Evolutionary conservation across 768 basidiomycete species (phyloP), one percentile per base, ranked within the genome.

Genomic region (Podaxis sp.): DNA sequence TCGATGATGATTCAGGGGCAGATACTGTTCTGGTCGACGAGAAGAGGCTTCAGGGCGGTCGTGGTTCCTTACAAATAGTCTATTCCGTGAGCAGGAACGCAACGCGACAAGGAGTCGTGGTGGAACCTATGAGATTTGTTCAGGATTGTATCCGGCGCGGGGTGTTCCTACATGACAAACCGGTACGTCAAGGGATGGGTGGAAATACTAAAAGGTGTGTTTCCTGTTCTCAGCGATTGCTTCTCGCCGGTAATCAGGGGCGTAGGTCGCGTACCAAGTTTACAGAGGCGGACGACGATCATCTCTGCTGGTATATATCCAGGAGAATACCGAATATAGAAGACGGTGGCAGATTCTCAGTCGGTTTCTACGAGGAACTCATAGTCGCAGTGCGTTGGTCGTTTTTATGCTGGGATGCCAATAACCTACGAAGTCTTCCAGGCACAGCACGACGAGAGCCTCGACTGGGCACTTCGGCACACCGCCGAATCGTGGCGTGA

Each of bases 401-500:
- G n/a, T n/a, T 53, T 46, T 60, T 60, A 4, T 65, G 58, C 40
- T 36, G 24, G 20, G 36, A 15, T 38, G 22, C n/a, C 11, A 12
- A 50, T 57, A n/a, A 53, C 52, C 17, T 15, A 20, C 28, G 26
- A 33, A 17, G 26, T 24, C 37, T 41, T 28, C 58, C 63, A 74
- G 72, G 66, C 63, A 7, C 51, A 65, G 1, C 56, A 61, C 20
- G 63, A 69, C 17, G 55, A 68, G 1, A 66, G 69, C 22, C 77
- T 71, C 58, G 54, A 40, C 0, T 86, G 84, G 84, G 77, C 68
- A 4, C 60, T 26, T 0, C 72, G 77, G 7, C 84, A 86, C 68
- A 68, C 81, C 4, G 73, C 73, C 66, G 69, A 78, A 59, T 81
- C 83, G 24, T 84, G 83, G 82, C 74, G 77, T 28, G 74, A 81